Evolutionary conservation across 2,329 filamentous ascomycete genomes (phyloP).

Genomic region (Aspergillus neotritici): DNA sequence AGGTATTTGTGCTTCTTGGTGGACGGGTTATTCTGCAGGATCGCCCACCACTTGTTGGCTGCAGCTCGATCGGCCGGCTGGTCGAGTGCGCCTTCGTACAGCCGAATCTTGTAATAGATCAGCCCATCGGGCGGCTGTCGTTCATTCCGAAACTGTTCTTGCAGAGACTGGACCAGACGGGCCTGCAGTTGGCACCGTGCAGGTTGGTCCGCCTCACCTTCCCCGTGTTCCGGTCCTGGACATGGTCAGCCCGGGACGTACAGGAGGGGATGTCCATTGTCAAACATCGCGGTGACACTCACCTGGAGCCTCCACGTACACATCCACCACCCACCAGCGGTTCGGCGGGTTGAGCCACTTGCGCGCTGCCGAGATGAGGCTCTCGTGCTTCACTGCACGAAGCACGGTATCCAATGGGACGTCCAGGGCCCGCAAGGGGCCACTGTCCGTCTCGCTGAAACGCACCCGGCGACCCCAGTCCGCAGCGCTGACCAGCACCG

Average conservation of each 20-base stretch:
- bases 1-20: constrained; percentile 10
- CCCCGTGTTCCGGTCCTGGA: too few relatives aligned
- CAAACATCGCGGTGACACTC: background rate
- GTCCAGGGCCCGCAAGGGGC: constrained; percentile 1
- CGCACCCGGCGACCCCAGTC: constrained; percentile 9
- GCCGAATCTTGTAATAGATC: constrained; percentile 10
- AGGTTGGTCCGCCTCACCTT: background rate
- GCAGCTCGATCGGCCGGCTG: constrained; percentile 2
- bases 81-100: constrained; percentile 7
- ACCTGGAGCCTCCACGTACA: constrained; percentile 6
- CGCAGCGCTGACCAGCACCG: constrained; percentile 1
- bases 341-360: background rate
- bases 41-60: constrained; percentile 10
- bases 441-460: background rate
- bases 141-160: constrained; percentile 8
- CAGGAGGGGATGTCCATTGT: background rate
- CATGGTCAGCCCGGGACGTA: too few relatives aligned
- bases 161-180: constrained; percentile 3
- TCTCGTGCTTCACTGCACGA: constrained; percentile 4
- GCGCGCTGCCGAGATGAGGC: constrained; percentile 6
- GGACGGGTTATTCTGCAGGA: constrained; percentile 3
- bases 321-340: constrained; percentile 12
- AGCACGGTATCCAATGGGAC: constrained; percentile 5
- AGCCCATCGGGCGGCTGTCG: constrained; percentile 6
- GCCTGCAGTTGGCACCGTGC: background rate